These are phyloP conservation scores for Diplodia sapinea DNA, from an alignment of 2,329 filamentous ascomycete species.

Conservation along the genomic window DNA sequence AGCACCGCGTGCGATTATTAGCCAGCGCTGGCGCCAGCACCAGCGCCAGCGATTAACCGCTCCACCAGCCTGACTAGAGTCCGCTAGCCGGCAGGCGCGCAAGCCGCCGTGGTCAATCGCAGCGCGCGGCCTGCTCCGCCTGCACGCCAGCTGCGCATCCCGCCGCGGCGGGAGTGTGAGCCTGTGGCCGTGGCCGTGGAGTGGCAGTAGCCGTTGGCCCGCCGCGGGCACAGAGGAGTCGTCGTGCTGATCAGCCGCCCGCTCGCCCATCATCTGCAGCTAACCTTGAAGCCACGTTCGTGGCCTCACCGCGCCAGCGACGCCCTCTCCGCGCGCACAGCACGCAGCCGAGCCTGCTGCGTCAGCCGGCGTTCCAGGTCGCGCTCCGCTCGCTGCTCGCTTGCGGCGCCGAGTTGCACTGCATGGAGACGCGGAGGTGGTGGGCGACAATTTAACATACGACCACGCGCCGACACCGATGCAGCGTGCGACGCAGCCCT, in stretches of 20 bases:
- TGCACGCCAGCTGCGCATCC: not conserved
- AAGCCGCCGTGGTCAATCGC: slow-evolving; percentile 36
- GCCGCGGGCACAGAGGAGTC: slow-evolving; percentile 25
- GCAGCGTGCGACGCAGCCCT: slow-evolving; percentile 22
- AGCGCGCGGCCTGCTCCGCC: slow-evolving; percentile 37
- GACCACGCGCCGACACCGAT: slow-evolving; percentile 20
- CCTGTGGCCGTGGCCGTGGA: slow-evolving; percentile 8
- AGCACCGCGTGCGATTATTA: slow-evolving; percentile 32
- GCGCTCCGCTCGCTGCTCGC: slow-evolving; percentile 15
- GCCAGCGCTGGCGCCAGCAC: slow-evolving; percentile 36
- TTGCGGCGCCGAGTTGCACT: slow-evolving; percentile 23
- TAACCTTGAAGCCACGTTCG: slow-evolving; percentile 31
- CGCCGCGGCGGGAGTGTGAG: slow-evolving; percentile 23
- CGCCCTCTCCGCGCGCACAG: slow-evolving; percentile 19
- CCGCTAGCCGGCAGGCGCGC: slow-evolving; percentile 43
- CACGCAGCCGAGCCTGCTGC: slow-evolving; percentile 22
- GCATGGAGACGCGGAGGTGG: not conserved
- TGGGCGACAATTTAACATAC: slow-evolving; percentile 18
- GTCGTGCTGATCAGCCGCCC: slow-evolving; percentile 28
- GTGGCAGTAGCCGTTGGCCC: slow-evolving; percentile 25
- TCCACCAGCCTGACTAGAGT: slow-evolving; percentile 7
- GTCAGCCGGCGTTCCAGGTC: slow-evolving; percentile 28
- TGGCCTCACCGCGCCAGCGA: slow-evolving; percentile 7
- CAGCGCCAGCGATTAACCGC: slow-evolving; percentile 39
- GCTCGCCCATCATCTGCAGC: slow-evolving; percentile 30